Conservation (phyloP, 331 rosid genomes). For the Spiraea crenata region DNA sequence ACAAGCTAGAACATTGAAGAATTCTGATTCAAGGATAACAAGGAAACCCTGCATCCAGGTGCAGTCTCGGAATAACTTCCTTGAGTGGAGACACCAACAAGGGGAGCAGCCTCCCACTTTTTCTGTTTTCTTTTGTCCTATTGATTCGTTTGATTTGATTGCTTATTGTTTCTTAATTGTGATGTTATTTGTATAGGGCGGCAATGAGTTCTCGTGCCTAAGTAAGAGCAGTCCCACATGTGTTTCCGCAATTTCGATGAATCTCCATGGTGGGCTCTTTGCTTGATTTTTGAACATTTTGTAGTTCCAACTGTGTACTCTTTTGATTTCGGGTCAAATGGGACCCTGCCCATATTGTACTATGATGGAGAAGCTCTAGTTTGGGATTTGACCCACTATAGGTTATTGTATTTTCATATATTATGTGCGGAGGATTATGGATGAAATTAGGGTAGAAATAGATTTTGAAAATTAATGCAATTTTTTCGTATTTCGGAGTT, state of each 20-base stretch:
- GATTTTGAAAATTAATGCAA: not conserved
- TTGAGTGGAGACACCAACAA: too few species aligned
- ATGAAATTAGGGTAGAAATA: not conserved
- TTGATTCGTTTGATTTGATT: too few species aligned
- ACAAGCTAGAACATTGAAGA: too few species aligned
- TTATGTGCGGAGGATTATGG: not conserved
- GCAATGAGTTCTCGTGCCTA: constrained; percentile 14
- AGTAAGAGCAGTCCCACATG: not conserved
- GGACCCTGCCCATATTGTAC: not conserved
- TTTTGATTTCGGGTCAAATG: not conserved
- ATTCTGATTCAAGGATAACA: too few species aligned
- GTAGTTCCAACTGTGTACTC: not conserved
- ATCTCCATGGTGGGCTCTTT: constrained; percentile 31
- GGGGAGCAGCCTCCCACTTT: too few species aligned
- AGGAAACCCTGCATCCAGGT: too few species aligned
- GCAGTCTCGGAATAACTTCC: too few species aligned
- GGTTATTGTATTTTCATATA: not conserved
- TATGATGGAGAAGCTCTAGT: not conserved
- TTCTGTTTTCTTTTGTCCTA: too few species aligned
- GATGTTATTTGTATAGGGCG: constrained; percentile 1
- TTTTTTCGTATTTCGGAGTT: not conserved
- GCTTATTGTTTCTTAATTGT: too few species aligned
- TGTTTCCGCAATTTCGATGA: not conserved
- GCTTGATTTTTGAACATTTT: not conserved
- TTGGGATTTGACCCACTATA: not conserved